These are phyloP conservation scores for Cucurbita pepo DNA, from an alignment of 306 rosid species.

Conservation along the genomic window DNA sequence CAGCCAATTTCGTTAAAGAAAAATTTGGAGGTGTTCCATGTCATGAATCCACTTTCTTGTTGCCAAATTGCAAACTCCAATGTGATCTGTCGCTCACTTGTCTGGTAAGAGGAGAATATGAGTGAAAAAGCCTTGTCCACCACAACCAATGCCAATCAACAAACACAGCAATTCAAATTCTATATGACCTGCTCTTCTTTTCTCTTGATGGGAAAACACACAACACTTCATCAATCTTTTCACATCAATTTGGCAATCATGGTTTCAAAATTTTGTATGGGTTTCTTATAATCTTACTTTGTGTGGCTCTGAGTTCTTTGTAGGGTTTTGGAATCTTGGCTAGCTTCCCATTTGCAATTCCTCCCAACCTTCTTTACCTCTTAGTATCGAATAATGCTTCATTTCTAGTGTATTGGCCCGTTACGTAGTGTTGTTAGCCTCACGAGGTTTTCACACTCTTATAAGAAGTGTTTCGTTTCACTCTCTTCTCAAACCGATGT, in stretches of 20 bases:
- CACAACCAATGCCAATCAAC: conserved; percentile 3
- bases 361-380: neutral
- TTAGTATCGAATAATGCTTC: neutral
- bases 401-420: too few relatives aligned
- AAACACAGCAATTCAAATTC: neutral
- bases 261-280: neutral
- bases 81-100: conserved; percentile 15
- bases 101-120: conserved; percentile 8
- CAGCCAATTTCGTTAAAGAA: neutral
- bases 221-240: conserved; percentile 27
- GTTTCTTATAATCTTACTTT: neutral
- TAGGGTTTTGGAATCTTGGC: neutral
- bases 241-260: conserved; percentile 14
- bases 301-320: neutral
- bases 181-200: neutral
- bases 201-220: conserved; percentile 9
- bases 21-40: neutral
- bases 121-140: conserved; percentile 10
- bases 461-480: too few relatives aligned
- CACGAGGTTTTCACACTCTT: too few relatives aligned
- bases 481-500: too few relatives aligned
- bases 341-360: neutral
- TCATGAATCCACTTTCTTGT: conserved; percentile 11
- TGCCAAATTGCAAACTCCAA: conserved; percentile 15
- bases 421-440: too few relatives aligned